Conservation (phyloP, 805 yeast species). For the Zygoascus ofunaensis region DNA sequence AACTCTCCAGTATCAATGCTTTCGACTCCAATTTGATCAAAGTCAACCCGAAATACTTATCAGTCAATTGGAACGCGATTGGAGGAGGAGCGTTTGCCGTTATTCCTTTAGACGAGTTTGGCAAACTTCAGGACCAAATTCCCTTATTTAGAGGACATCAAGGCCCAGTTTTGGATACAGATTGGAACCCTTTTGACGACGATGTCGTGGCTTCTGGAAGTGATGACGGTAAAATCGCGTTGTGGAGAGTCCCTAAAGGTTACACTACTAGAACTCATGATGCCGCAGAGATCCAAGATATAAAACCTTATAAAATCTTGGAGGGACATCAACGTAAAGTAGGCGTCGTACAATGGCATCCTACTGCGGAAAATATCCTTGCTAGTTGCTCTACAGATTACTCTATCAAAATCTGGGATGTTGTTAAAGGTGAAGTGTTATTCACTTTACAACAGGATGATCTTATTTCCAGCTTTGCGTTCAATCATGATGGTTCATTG, state of each 20-base stretch:
- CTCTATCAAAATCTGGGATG: slow-evolving; percentile 85
- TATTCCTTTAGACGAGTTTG: slow-evolving; percentile 75
- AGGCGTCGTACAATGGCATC: slow-evolving; percentile 85
- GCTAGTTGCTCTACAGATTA: slow-evolving; percentile 90
- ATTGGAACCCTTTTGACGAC: slow-evolving; percentile 85
- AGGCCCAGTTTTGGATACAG: slow-evolving; percentile 91
- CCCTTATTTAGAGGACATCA: slow-evolving; percentile 94
- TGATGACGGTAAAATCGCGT: slow-evolving; percentile 70
- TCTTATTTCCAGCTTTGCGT: slow-evolving; percentile 84
- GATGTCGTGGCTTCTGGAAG: slow-evolving; percentile 68
- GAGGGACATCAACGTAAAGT: slow-evolving; percentile 90
- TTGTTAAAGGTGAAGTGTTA: slow-evolving; percentile 61
- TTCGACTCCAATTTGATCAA: slow-evolving; percentile 91
- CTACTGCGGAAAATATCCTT: slow-evolving; percentile 74
- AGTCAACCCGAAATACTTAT: slow-evolving; percentile 73
- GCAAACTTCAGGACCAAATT: slow-evolving; percentile 87
- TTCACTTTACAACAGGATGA: slow-evolving; percentile 79
- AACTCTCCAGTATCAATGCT: slow-evolving; percentile 76
- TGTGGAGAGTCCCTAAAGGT: slow-evolving; percentile 83
- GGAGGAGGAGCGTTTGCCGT: slow-evolving; percentile 98
- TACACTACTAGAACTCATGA: slow-evolving; percentile 42
- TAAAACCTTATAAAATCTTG: slow-evolving; percentile 60
- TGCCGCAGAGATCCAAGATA: slow-evolving; percentile 48
- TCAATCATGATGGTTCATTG: slow-evolving; percentile 80
- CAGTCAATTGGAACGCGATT: slow-evolving; percentile 87